phyloP scores from a whole-genome alignment of 257 asterid species.

The Hygrophila difformis region DNA sequence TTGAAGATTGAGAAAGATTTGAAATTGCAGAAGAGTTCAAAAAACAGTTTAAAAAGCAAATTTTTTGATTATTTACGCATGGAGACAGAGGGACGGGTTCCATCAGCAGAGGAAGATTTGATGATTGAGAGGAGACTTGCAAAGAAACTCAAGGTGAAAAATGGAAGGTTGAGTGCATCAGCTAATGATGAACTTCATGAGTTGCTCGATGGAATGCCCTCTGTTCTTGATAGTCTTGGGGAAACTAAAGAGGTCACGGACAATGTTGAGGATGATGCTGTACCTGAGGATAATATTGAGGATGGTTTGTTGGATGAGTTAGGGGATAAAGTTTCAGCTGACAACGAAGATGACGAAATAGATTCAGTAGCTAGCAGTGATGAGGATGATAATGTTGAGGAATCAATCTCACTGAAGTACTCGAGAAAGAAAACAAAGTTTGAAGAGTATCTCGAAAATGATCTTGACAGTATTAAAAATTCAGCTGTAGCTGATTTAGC shows the following conservation, averaged over 20 bases:
- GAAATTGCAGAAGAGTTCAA: constrained; percentile 22
- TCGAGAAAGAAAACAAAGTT: constrained; percentile 30
- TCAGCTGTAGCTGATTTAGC: constrained; percentile 33
- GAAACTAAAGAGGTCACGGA: constrained; percentile 15
- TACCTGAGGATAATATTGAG: constrained; percentile 12
- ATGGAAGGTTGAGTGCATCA: constrained; percentile 46
- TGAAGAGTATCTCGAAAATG: constrained; percentile 35
- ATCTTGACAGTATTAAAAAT: constrained; percentile 18
- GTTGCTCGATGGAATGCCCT: constrained; percentile 56
- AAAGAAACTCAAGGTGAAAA: constrained; percentile 68
- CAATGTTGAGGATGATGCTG: constrained; percentile 12
- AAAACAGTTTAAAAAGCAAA: constrained; percentile 27
- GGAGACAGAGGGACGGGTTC: constrained; percentile 37
- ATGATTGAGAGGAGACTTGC: constrained; percentile 66
- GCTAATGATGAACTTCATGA: constrained; percentile 45
- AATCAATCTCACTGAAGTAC: constrained; percentile 19
- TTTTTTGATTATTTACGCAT: constrained; percentile 46
- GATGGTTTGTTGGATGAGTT: constrained; percentile 28
- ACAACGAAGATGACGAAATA: constrained; percentile 22
- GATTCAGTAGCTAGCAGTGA: constrained; percentile 25
- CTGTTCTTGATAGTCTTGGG: constrained; percentile 29
- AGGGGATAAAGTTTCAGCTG: constrained; percentile 12
- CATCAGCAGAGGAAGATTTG: constrained; percentile 46
- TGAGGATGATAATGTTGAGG: constrained; percentile 25
- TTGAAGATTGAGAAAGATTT: constrained; percentile 22